These are phyloP conservation scores for Margaritispora aquatica DNA, from an alignment of 495 filamentous ascomycete genomes.

Conservation along the genomic window DNA sequence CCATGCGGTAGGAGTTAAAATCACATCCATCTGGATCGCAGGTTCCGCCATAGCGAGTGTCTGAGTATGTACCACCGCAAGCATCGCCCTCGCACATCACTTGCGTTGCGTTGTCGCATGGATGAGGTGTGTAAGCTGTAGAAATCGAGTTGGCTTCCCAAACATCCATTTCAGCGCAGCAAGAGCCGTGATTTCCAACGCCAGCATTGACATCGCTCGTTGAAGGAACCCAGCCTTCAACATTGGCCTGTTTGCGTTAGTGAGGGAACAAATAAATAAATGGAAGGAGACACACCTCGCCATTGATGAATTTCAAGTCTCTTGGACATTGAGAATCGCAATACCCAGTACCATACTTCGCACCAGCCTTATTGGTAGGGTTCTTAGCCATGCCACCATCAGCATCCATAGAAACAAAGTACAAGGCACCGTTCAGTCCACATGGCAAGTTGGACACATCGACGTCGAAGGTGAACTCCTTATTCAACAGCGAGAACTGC, in stretches of 20 bases:
- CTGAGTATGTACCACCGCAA: slow-evolving; percentile 45
- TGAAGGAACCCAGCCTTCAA: slow-evolving; percentile 43
- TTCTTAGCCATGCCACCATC: slow-evolving; percentile 52
- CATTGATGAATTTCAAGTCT: slow-evolving; percentile 64
- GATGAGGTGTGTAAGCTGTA: slow-evolving; percentile 53
- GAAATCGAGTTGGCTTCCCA: slow-evolving; percentile 61
- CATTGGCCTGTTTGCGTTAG: slow-evolving; percentile 38
- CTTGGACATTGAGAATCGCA: slow-evolving; percentile 68
- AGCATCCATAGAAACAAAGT: slow-evolving; percentile 60
- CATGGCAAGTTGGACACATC: slow-evolving; percentile 62
- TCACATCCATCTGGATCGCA: slow-evolving; percentile 75
- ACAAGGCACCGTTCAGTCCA: slow-evolving; percentile 68
- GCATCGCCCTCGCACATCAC: slow-evolving; percentile 44
- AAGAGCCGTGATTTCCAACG: slow-evolving; percentile 49
- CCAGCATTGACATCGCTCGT: slow-evolving; percentile 47
- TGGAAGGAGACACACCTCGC: slow-evolving; percentile 32
- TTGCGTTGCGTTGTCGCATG: slow-evolving; percentile 18
- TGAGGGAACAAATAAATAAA: background rate
- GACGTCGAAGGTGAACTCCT: slow-evolving; percentile 66
- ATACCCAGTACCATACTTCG: slow-evolving; percentile 66
- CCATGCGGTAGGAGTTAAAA: slow-evolving; percentile 62
- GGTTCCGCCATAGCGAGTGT: slow-evolving; percentile 37
- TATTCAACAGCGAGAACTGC: slow-evolving; percentile 50
- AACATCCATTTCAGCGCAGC: slow-evolving; percentile 67
- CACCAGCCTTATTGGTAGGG: slow-evolving; percentile 59